A percentile compares a stretch with the other conserved stretches of the same genome.
These are phyloP conservation scores for Gossypium herbaceum DNA, from an alignment of 345 rosid genomes.

Conservation along the genomic window DNA sequence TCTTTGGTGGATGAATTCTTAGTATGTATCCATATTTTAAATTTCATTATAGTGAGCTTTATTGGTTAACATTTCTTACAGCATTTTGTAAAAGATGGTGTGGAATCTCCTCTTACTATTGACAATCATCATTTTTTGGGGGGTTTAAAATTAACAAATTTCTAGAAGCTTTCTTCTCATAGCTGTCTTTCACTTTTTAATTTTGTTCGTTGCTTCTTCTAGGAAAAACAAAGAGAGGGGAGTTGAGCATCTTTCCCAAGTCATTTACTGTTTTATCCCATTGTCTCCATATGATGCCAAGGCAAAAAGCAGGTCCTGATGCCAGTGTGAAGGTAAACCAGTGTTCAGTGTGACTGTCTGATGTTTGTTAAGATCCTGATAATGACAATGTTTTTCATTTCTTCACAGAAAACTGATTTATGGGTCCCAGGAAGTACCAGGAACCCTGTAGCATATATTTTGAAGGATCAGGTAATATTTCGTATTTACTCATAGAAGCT, in stretches of 20 bases:
- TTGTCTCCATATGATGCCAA: constrained; percentile 96
- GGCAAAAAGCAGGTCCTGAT: constrained; percentile 51
- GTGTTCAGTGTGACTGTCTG: constrained; percentile 1
- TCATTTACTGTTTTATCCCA: constrained; percentile 63
- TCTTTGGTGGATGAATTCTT: neutral
- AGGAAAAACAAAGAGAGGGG: constrained; percentile 91
- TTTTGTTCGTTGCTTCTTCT: constrained; percentile 12
- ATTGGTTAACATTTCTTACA: neutral
- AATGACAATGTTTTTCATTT: constrained; percentile 11
- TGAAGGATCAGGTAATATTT: constrained; percentile 80
- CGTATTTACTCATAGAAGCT: neutral
- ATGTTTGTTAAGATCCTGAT: neutral
- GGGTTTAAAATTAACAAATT: too few species aligned
- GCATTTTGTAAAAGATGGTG: neutral
- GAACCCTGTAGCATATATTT: constrained; percentile 73
- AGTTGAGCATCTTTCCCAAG: constrained; percentile 74
- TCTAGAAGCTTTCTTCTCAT: neutral
- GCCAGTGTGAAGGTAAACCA: constrained; percentile 43
- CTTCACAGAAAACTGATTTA: constrained; percentile 52
- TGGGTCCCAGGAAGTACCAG: constrained; percentile 72
- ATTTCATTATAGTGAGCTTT: neutral
- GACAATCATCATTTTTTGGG: neutral
- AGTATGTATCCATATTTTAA: neutral
- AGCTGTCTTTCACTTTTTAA: neutral
- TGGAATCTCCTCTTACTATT: neutral